Conservation (phyloP, 1,139 yeast species). For the Torulaspora pretoriensis region DNA sequence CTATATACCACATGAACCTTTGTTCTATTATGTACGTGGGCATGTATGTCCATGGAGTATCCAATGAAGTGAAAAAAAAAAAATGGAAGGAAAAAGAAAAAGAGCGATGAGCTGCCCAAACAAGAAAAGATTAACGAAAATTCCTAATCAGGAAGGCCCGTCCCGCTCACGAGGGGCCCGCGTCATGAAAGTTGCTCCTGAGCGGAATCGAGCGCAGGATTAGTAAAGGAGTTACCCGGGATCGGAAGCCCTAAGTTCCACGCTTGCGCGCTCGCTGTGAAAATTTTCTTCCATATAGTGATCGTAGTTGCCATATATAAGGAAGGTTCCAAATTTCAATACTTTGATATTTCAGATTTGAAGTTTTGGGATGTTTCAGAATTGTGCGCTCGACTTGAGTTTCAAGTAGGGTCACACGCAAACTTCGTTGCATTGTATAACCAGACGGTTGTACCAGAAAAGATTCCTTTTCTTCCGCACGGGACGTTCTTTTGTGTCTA, state of each 20-base stretch:
- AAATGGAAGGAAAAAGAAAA: conserved; percentile 5
- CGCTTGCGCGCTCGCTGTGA: neutral
- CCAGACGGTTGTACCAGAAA: conserved; percentile 18
- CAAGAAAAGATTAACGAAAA: conserved; percentile 6
- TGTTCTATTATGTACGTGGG: no score
- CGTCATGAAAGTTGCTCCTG: neutral
- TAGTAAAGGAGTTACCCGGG: neutral
- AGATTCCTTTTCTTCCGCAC: conserved; percentile 5
- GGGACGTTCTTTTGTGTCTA: neutral
- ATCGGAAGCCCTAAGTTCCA: neutral
- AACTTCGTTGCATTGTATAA: conserved; percentile 5
- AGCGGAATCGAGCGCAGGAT: neutral
- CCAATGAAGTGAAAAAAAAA: conserved; percentile 4
- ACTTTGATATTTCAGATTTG: no score
- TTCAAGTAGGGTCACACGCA: no score
- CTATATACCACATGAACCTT: neutral
- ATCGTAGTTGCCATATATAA: no score
- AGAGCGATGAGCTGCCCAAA: conserved; percentile 10
- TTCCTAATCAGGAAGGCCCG: conserved; percentile 3
- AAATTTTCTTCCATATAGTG: neutral
- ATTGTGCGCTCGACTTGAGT: no score
- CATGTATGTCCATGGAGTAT: neutral
- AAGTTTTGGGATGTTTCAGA: no score
- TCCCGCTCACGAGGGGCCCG: conserved; percentile 1
- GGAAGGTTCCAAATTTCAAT: no score